phyloP scores from a whole-genome alignment of 1,284 basidiomycete species.

The Cystobasidiaceae sp. region DNA sequence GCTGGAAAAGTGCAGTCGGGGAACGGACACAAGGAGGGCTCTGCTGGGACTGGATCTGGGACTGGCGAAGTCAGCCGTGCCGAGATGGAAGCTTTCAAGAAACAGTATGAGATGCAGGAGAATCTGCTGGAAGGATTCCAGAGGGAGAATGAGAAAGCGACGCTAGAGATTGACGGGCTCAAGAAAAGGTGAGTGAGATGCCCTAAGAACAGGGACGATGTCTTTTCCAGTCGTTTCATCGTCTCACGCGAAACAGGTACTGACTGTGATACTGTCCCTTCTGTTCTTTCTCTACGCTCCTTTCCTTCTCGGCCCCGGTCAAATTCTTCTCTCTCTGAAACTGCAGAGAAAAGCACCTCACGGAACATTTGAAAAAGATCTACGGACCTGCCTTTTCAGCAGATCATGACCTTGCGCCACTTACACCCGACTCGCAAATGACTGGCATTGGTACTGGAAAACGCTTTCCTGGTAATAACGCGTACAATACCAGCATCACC shows the following conservation, averaged over 20 bases:
- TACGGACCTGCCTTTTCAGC: conserved; percentile 20
- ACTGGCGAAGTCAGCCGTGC: neutral
- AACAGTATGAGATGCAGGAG: conserved; percentile 32
- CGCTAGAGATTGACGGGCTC: conserved; percentile 11
- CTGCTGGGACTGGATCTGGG: neutral
- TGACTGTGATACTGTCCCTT: neutral
- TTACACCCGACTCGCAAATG: neutral
- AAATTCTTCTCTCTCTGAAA: neutral
- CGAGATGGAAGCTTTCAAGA: conserved; percentile 18
- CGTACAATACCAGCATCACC: neutral
- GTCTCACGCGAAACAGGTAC: neutral
- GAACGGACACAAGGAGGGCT: neutral
- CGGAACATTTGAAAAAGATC: conserved; percentile 28
- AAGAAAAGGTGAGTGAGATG: conserved; percentile 12
- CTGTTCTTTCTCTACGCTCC: neutral
- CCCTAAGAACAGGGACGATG: neutral
- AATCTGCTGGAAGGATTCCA: conserved; percentile 28
- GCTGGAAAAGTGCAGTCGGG: neutral
- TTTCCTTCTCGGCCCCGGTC: neutral
- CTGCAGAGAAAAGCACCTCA: conserved; percentile 18
- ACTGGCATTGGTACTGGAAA: neutral
- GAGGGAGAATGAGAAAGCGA: conserved; percentile 30
- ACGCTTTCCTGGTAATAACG: neutral
- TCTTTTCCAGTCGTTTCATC: neutral
- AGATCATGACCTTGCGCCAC: conserved; percentile 5